These are phyloP conservation scores for Entophlyctis helioformis DNA, from an alignment of 192 early-diverging fungal genomes.

Conservation along the genomic window DNA sequence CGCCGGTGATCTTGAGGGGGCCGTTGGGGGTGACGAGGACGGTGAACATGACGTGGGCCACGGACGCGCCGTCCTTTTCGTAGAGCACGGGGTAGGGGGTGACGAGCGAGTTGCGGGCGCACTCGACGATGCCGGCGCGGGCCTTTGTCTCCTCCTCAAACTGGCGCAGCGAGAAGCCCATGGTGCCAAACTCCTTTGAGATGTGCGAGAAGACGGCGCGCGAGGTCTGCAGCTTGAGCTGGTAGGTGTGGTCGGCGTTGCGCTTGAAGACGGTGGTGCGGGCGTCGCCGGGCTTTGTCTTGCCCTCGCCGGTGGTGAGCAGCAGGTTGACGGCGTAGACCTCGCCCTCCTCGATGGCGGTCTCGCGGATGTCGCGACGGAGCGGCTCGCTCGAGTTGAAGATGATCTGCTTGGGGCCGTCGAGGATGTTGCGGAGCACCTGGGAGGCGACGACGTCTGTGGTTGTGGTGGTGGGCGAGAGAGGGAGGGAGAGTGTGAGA, in stretches of 20 bases:
- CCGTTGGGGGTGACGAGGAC: conserved; percentile 80
- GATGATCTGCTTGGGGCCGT: conserved; percentile 90
- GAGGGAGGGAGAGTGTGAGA: too few species aligned
- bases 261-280: conserved; percentile 88
- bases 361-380: conserved; percentile 50
- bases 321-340: conserved; percentile 89
- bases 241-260: conserved; percentile 66
- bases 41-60: conserved; percentile 90
- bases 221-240: conserved; percentile 80
- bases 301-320: conserved; percentile 81
- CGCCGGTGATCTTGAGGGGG: conserved; percentile 70
- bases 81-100: conserved; percentile 71
- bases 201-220: conserved; percentile 62
- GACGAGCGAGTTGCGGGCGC: conserved; percentile 68
- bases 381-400: conserved; percentile 71
- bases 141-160: conserved; percentile 87
- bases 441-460: conserved; percentile 75
- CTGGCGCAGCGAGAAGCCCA: conserved; percentile 78
- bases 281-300: conserved; percentile 42
- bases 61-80: conserved; percentile 65
- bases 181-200: conserved; percentile 63
- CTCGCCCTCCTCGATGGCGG: conserved; percentile 66
- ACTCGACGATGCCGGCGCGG: conserved; percentile 85
- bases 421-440: conserved; percentile 73
- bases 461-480: too few species aligned